Conservation (phyloP, 2,329 filamentous ascomycete genomes). For the Beauveria sp. region DNA sequence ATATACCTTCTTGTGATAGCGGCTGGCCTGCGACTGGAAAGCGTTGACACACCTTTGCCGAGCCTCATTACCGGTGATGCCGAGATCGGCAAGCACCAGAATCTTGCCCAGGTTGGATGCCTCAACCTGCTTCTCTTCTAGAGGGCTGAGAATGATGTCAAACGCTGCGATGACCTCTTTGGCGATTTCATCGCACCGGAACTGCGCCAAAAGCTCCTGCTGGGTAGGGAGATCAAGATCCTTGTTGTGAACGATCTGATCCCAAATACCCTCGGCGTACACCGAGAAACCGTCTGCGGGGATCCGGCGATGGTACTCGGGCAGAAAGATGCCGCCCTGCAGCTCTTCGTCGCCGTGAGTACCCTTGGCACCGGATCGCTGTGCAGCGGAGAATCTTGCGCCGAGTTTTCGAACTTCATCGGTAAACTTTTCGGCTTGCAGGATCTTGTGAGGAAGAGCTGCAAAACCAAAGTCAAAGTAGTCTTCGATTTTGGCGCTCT, state of each 20-base stretch:
- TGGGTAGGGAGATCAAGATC: slow-evolving; percentile 94
- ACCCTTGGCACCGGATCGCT: slow-evolving; percentile 58
- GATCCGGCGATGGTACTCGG: slow-evolving; percentile 92
- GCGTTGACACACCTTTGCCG: slow-evolving; percentile 66
- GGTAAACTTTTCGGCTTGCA: slow-evolving; percentile 87
- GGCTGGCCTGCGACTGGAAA: slow-evolving; percentile 86
- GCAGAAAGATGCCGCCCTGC: slow-evolving; percentile 75
- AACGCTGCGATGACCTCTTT: slow-evolving; percentile 80
- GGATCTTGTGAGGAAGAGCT: slow-evolving; percentile 89
- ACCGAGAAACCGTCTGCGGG: slow-evolving; percentile 94
- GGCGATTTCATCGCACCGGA: slow-evolving; percentile 93
- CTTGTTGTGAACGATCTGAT: slow-evolving; percentile 98
- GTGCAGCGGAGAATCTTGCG: slow-evolving; percentile 73
- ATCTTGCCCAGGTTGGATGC: slow-evolving; percentile 64
- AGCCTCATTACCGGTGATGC: slow-evolving; percentile 62
- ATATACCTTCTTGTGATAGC: slow-evolving; percentile 96
- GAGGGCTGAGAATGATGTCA: slow-evolving; percentile 69
- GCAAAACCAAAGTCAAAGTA: slow-evolving; percentile 99
- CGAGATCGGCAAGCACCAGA: slow-evolving; percentile 66
- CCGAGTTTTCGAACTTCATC: slow-evolving; percentile 73
- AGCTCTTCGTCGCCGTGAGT: slow-evolving; percentile 61
- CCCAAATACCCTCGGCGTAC: slow-evolving; percentile 92
- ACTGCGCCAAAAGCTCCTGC: slow-evolving; percentile 92
- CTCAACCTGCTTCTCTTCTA: slow-evolving; percentile 80
- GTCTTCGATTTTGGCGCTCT: slow-evolving; percentile 83